Conservation (phyloP, 371 early-diverging fungal species). For the Mucor circinelloides region DNA sequence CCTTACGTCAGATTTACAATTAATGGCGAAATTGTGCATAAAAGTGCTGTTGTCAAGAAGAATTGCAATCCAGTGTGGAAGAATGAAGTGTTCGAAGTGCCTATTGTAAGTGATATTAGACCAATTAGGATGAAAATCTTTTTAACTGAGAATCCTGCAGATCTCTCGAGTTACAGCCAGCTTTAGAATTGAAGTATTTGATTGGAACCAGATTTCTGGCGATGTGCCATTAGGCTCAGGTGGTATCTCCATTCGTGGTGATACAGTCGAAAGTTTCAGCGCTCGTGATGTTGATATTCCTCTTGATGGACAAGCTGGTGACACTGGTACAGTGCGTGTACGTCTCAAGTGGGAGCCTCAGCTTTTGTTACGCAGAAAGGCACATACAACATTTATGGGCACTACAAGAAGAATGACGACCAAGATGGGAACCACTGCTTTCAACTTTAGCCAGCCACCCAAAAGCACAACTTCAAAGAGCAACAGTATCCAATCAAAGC, state of each 20-base stretch:
- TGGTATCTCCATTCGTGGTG: slow-evolving; percentile 44
- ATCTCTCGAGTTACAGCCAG: slow-evolving; percentile 57
- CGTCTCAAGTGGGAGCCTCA: slow-evolving; percentile 53
- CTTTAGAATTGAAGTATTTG: slow-evolving; percentile 76
- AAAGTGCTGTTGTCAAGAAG: slow-evolving; percentile 78
- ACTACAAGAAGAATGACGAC: slow-evolving; percentile 23
- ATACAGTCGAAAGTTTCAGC: slow-evolving; percentile 45
- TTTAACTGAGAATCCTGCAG: slow-evolving; percentile 15
- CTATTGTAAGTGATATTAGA: slow-evolving; percentile 45
- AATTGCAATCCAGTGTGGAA: slow-evolving; percentile 83
- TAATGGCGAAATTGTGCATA: slow-evolving; percentile 79
- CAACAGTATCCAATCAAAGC: neutral
- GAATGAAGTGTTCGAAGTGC: slow-evolving; percentile 73
- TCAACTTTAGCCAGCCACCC: slow-evolving; percentile 23
- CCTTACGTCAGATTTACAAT: slow-evolving; percentile 78
- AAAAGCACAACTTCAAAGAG: slow-evolving; percentile 1
- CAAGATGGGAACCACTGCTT: slow-evolving; percentile 24
- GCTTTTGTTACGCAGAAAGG: slow-evolving; percentile 35
- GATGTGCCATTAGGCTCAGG: slow-evolving; percentile 62
- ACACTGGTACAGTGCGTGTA: slow-evolving; percentile 34
- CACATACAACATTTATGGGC: slow-evolving; percentile 40
- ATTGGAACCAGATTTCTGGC: slow-evolving; percentile 77
- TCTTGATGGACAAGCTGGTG: slow-evolving; percentile 39
- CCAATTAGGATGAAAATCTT: neutral
- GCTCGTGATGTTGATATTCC: slow-evolving; percentile 40